Evolutionary conservation across 192 early-diverging fungal genomes (phyloP).

Genomic region (Coemansia guatemalensis): DNA sequence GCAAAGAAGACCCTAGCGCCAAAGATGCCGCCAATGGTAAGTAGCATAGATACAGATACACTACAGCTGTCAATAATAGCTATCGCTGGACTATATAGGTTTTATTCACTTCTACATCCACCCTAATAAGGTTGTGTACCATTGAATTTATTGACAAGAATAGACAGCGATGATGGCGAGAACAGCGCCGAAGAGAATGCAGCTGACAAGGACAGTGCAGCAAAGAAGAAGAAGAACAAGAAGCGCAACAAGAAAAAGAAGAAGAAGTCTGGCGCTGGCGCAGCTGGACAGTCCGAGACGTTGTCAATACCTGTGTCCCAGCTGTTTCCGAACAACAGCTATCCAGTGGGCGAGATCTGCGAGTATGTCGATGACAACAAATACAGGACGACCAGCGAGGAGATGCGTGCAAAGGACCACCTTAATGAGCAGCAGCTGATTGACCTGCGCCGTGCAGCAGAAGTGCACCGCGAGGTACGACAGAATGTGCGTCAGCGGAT

Average conservation of each 20-base stretch:
- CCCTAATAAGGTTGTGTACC: no score
- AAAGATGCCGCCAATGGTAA: slow-evolving; percentile 14
- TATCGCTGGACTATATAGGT: neutral
- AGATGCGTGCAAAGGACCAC: slow-evolving; percentile 84
- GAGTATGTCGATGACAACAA: slow-evolving; percentile 90
- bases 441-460: slow-evolving; percentile 84
- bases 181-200: slow-evolving; percentile 7
- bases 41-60: neutral
- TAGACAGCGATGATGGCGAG: slow-evolving; percentile 6
- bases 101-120: neutral
- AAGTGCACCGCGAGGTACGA: slow-evolving; percentile 94
- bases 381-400: slow-evolving; percentile 88
- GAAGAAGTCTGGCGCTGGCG: slow-evolving; percentile 51
- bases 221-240: slow-evolving; percentile 59
- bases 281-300: slow-evolving; percentile 60
- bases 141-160: neutral
- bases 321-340: slow-evolving; percentile 75
- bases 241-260: slow-evolving; percentile 71
- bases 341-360: slow-evolving; percentile 78
- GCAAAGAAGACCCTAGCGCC: neutral
- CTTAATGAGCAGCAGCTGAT: slow-evolving; percentile 70
- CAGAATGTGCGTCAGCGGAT: slow-evolving; percentile 74
- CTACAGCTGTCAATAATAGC: neutral
- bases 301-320: slow-evolving; percentile 77
- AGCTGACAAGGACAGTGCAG: slow-evolving; percentile 7